phyloP scores from a whole-genome alignment of 1,284 basidiomycete genomes.

The Ustilago loliicola region DNA sequence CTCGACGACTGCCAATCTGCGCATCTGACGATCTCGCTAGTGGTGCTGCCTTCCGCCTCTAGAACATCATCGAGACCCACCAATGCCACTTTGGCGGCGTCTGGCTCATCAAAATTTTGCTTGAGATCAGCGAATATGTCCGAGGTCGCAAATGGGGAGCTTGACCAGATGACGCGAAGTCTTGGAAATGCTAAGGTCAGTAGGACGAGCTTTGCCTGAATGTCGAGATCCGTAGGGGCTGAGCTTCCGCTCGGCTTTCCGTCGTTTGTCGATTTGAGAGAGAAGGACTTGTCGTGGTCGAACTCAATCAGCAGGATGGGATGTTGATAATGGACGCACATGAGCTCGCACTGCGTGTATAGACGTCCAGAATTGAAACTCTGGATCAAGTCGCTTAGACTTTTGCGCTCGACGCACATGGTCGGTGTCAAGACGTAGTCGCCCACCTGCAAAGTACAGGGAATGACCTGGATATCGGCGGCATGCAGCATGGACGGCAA shows the following conservation, averaged over 20 bases:
- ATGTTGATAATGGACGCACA: constrained; percentile 95
- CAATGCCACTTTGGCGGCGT: constrained; percentile 82
- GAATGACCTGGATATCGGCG: constrained; percentile 83
- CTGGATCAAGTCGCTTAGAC: constrained; percentile 87
- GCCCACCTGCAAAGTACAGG: constrained; percentile 91
- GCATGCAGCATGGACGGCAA: constrained; percentile 91
- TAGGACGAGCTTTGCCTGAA: constrained; percentile 91
- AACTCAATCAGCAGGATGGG: constrained; percentile 98
- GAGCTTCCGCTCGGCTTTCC: constrained; percentile 31
- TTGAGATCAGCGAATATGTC: constrained; percentile 96
- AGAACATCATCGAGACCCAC: constrained; percentile 53
- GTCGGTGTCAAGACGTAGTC: constrained; percentile 96
- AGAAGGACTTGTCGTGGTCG: constrained; percentile 95
- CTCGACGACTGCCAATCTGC: constrained; percentile 22
- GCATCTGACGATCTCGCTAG: constrained; percentile 15
- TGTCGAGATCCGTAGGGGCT: constrained; percentile 70
- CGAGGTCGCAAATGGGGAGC: constrained; percentile 90
- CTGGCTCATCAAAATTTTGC: constrained; percentile 84
- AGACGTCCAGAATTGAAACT: constrained; percentile 93
- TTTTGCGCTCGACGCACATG: constrained; percentile 96
- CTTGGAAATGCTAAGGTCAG: constrained; percentile 90
- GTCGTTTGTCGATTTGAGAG: constrained; percentile 71
- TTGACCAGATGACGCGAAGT: constrained; percentile 95
- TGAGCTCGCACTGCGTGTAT: constrained; percentile 97
- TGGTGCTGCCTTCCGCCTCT: constrained; percentile 24